phyloP scores from a whole-genome alignment of 192 early-diverging fungal species.

The Irineochytrium annulatum region DNA sequence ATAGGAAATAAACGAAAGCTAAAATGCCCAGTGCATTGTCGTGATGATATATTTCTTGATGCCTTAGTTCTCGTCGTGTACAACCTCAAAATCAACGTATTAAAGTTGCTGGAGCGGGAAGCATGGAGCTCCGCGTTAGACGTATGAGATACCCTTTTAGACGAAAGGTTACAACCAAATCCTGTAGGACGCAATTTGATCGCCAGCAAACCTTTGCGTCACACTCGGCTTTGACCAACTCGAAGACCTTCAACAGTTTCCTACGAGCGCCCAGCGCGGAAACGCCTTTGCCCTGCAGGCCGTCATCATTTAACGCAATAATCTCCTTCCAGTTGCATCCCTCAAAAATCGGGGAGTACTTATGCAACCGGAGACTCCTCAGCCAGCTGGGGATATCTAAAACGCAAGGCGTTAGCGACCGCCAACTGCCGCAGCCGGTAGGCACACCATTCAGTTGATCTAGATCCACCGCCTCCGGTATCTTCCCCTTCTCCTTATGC shows the following conservation, averaged over 20 bases:
- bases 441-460: conserved; percentile 63
- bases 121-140: too few species aligned
- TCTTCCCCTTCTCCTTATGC: conserved; percentile 69
- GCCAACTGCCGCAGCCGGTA: neutral
- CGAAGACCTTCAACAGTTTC: conserved; percentile 97
- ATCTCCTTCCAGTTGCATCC: conserved; percentile 84
- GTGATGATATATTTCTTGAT: too few species aligned
- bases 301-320: conserved; percentile 77
- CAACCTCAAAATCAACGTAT: too few species aligned
- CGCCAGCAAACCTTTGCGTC: conserved; percentile 3
- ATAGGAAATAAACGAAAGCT: too few species aligned
- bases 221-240: conserved; percentile 50
- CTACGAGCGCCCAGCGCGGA: conserved; percentile 89
- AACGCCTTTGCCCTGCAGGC: conserved; percentile 79
- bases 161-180: too few species aligned
- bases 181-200: too few species aligned
- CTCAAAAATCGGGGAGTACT: conserved; percentile 89
- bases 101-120: too few species aligned
- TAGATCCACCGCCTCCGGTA: conserved; percentile 71
- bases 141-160: too few species aligned
- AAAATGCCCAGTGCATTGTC: too few species aligned
- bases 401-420: conserved; percentile 1
- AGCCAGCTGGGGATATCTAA: conserved; percentile 92
- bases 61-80: too few species aligned
- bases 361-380: conserved; percentile 87